Base-by-base conservation (phyloP, 495 filamentous ascomycete genomes). In the Durotheca rogersii region DNA sequence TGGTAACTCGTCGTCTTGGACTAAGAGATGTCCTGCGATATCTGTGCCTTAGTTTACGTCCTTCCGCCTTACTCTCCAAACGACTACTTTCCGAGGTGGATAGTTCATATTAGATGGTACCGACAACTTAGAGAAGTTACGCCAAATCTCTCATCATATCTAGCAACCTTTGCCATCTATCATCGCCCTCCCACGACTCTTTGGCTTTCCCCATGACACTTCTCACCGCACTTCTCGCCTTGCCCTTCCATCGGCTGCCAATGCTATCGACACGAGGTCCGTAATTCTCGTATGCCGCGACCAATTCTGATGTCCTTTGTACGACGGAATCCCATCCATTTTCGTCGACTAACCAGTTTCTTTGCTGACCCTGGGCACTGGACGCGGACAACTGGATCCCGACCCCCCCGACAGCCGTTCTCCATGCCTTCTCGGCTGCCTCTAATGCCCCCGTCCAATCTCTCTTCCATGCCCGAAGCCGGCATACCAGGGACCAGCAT, bases 341-440 rank as follows among this genome's bases (percentile, higher is more conserved):
- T 47, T 70, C 56, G 19, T 78, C 69, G 49, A 70, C 67, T 25
- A 74, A 36, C 70, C 78, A 81, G 30, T 53, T 67, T 32, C 51
- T 64, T 19, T 58, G 70, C n/a, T 67, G 66, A 1, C 44, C 56
- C 6, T 39, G 34, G 2, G 32, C 32, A 25, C 44, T 51, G 2
- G 43, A 53, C 1, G 43, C 48, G 0, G 47, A 62, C 1, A 64
- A 19, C 4, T 57, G 19, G n/a, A 53, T 62, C 3, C 64, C 62
- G 7, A 60, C 65, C 1, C 68, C 67, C 34, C 76, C 79, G 23
- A 81, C 64, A 1, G 79, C 75, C 2, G 85, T 82, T 0, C 93
- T 79, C 90, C 90, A 97, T 1, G 88, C 89, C 63, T 88, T 90
- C 73, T 97, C 93, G 1, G 91, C 80, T 0, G 87, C 87, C 17